Evolutionary conservation across 805 yeast species (phyloP), one percentile per base, ranked within the genome.

Genomic region (Candida montana): DNA sequence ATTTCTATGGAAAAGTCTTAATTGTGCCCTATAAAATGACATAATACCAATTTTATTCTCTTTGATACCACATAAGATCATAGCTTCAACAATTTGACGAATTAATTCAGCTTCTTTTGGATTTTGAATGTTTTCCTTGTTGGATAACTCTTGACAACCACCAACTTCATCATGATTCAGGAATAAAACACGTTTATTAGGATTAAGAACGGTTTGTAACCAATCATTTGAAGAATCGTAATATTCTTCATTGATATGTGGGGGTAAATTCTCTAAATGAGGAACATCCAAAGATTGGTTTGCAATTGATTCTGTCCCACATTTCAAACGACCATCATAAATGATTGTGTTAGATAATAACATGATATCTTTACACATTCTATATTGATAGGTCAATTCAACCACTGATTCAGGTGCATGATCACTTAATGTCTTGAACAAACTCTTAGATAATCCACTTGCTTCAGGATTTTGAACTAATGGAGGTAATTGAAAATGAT

Each of bases 281-380:
- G 84, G 83, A 7, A 88, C 65, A 0, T 47, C 40, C 23, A 90
- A 65, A 1, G 48, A 49, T 52, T 80, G 87, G 10, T 69, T 63
- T 1, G 88, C 84, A 11, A 90, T 90, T 12, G 50, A 54, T 1
- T 67, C 68, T 7, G 72, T 70, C 0, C 96, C 98, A 65, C 96
- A 88, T 47, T 76, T 79, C 41, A 93, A 69, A 44, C 80, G 64
- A 8, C 88, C 85, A 8, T 80, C 72, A 55, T 93, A 93, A 12
- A 91, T 78, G 45, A 93, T 71, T 17, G 72, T 74, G 57, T 91
- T 93, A 0, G 95, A 83, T 18, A 93, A 63, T 17, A 75, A 62
- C 95, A 89, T 87, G 35, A 93, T 83, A 42, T 91, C 98, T 27
- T 72, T 67, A 60, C 95, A 82, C 99, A 93, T 93, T 47, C 99